Base-by-base conservation (phyloP, 2,329 filamentous ascomycete species). In the Ascochyta fabae region DNA sequence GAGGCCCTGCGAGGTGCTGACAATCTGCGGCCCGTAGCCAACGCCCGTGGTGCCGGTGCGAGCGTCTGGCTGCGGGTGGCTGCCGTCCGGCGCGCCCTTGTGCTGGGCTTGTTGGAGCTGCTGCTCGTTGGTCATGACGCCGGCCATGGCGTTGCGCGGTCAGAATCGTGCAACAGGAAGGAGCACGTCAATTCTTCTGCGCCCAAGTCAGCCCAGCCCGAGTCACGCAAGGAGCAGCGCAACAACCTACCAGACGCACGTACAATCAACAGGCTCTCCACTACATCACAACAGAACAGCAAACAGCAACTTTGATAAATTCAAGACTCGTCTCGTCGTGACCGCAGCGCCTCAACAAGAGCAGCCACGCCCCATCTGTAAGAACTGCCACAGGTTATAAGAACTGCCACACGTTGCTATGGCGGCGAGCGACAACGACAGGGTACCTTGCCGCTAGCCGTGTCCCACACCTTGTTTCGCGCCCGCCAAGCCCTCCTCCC, bases 21-120 rank as follows among this genome's bases (percentile, higher is more conserved):
- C 36, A 26, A 79, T 61, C 64, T 80, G 77, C 6, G 79, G 78
- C 2, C 78, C 79, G 6, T 62, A 57, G 26, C 79, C 79, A 46
- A 80, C 68, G 44, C 79, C 79, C 24, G 65, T 57, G 36, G 55
- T 60, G 38, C 69, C 70, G 48, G 61, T 70, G 22, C 62, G 42
- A 22, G 68, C 64, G 43, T 62, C 57, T 34, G 66, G 67, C 27
- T 55, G 38, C 12, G 49, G 49, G 7, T 48, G 44, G 4, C 35
- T 42, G 24, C 53, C 53, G 24, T 50, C 24, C 31, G 36, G 19
- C 22, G 45, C 52, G 41, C 36, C 52, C 23, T 50, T 55, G 23
- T 41, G 46, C 22, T 49, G 34, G 22, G 48, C 2, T 27, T 45
- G 45, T 16, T 49, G 41, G 29, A 26, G 1, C 33, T 50, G 45